Evolutionary conservation across 2,329 filamentous ascomycete genomes (phyloP).

Genomic region (Clonostachys sp.): DNA sequence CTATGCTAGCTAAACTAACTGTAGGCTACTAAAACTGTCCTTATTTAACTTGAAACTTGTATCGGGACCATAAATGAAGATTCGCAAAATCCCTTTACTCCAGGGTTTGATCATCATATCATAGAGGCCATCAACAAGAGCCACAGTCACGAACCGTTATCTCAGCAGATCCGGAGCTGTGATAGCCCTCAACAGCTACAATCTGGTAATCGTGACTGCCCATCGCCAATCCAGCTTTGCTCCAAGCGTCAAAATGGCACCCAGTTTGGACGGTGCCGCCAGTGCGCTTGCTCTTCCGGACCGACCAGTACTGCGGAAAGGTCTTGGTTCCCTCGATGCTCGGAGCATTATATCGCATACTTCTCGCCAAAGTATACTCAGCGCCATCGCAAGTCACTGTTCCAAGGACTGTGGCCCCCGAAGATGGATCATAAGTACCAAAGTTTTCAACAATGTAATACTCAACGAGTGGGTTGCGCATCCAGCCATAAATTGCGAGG

Average conservation of each 20-base stretch:
- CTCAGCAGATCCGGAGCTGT: slow-evolving; percentile 38
- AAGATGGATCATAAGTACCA: slow-evolving; percentile 28
- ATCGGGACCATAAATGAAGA: no score
- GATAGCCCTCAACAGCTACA: slow-evolving; percentile 48
- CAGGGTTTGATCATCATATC: no score
- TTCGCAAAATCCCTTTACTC: no score
- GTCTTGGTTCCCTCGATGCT: slow-evolving; percentile 42
- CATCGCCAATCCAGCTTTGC: slow-evolving; percentile 37
- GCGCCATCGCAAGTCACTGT: slow-evolving; percentile 26
- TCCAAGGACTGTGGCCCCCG: slow-evolving; percentile 22
- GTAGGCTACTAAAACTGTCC: no score
- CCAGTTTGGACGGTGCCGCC: slow-evolving; percentile 42
- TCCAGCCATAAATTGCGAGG: slow-evolving; percentile 28
- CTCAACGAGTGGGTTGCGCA: slow-evolving; percentile 21
- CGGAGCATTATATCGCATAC: slow-evolving; percentile 32
- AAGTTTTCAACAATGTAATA: slow-evolving; percentile 30
- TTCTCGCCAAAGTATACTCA: slow-evolving; percentile 29
- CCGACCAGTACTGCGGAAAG: slow-evolving; percentile 49
- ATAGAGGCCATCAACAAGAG: not conserved
- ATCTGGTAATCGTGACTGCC: slow-evolving; percentile 49
- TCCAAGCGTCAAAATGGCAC: slow-evolving; percentile 51
- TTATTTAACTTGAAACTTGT: no score
- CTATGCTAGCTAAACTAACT: no score
- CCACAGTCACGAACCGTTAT: slow-evolving; percentile 31
- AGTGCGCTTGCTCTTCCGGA: slow-evolving; percentile 41